Base-by-base conservation (phyloP, 139 green algal genomes). In the Eudorina sp. region DNA sequence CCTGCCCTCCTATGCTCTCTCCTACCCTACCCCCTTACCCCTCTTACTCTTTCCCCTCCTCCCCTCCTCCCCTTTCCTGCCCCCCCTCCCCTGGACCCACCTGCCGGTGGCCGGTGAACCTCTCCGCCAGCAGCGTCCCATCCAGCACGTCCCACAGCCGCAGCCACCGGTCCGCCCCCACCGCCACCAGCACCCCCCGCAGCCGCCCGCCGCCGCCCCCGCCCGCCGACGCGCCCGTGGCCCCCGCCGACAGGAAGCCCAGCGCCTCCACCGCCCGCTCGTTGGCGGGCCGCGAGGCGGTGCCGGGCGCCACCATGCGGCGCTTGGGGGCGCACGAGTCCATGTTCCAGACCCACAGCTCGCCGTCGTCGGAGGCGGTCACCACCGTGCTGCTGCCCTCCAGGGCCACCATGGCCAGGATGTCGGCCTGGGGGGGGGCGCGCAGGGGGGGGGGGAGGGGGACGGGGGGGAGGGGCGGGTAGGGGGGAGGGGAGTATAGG, bases 201-300 rank as follows among this genome's bases (percentile, higher is more conserved):
- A 85, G 46, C 36, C 69, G 69, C 6, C 58, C 58, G 55, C 19
- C n/a, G 77, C 45, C 48, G 55, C 55, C 40, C 16, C 23, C 34
- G 36, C 53, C 38, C 11, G 34, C 34, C 31, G n/a, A 27, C 11
- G 46, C 14, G 53, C 70, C 46, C 4, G 23, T 43, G 38, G 40
- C 51, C 5, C 48, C 55, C 7, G 60, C 89, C 4, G 87, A 58
- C 34, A 95, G 62, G 80, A 95, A 95, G 2, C 23, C 62, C 38
- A 95, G 51, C 58, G 84, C 76, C 89, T 95, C 93, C n/a, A 94
- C 75, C 9, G 88, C 76, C 0, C 86, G 86, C 70, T 94, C 90
- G 40, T 93, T 92, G n/a, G 85, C 41, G 9, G 90, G 88, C 14
- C 58, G 74, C 0, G 73, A 9, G 9, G 78, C 68, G 13, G 58